phyloP scores from a whole-genome alignment of 2,329 filamentous ascomycete species.

The Cercospora beticola region DNA sequence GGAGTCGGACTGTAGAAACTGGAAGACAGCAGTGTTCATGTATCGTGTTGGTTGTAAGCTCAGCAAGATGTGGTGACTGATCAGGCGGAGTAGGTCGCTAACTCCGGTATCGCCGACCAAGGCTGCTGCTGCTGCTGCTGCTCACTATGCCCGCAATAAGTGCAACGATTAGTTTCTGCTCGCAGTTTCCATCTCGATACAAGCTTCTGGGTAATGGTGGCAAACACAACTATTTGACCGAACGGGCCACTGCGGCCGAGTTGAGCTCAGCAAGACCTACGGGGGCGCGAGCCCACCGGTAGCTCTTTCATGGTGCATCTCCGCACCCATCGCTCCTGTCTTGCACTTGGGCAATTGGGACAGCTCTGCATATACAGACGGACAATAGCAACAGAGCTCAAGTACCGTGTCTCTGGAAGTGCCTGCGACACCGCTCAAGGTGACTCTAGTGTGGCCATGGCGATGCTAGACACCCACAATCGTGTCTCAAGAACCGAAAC shows the following conservation, averaged over 20 bases:
- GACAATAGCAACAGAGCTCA: neutral
- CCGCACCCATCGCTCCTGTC: no score
- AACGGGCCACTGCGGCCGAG: no score
- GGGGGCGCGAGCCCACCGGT: no score
- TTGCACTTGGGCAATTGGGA: no score
- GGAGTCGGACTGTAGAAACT: rapidly evolving
- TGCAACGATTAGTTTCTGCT: neutral
- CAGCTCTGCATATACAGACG: neutral
- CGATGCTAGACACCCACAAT: neutral
- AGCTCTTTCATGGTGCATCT: no score
- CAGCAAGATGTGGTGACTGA: neutral
- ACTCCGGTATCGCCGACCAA: neutral
- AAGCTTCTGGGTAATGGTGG: no score
- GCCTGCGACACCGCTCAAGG: neutral
- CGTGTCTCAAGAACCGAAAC: neutral
- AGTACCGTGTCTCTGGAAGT: neutral
- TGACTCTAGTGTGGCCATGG: neutral
- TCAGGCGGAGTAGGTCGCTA: neutral
- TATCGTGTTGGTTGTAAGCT: neutral
- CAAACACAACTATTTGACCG: no score
- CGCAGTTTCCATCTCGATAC: neutral
- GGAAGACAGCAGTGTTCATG: neutral
- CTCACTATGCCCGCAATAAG: neutral
- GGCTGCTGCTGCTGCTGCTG: neutral
- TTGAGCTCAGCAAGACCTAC: no score